These are phyloP conservation scores for Leccinum olivaceopallidum DNA, from an alignment of 768 basidiomycete genomes.

Conservation along the genomic window DNA sequence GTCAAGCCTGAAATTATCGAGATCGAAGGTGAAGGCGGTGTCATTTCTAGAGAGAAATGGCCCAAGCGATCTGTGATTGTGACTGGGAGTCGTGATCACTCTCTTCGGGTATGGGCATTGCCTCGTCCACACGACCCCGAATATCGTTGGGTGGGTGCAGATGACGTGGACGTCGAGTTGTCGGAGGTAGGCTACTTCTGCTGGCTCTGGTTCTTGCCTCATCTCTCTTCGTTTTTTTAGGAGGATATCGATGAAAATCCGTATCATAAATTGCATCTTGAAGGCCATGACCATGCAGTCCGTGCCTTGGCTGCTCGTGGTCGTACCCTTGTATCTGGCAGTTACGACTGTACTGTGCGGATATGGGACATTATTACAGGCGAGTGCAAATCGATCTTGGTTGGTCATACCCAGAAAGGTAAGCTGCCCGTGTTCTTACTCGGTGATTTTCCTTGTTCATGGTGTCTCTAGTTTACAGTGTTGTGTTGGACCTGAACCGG, in stretches of 20 bases:
- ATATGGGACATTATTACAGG: constrained; percentile 94
- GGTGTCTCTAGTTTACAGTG: constrained; percentile 76
- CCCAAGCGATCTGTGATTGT: constrained; percentile 73
- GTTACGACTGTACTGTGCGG: constrained; percentile 93
- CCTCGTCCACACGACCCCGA: constrained; percentile 74
- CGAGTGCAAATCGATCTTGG: constrained; percentile 73
- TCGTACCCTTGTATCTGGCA: constrained; percentile 88
- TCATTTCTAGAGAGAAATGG: constrained; percentile 67
- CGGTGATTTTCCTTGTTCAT: constrained; percentile 7
- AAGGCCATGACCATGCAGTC: constrained; percentile 91
- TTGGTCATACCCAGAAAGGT: constrained; percentile 92
- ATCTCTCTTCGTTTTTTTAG: constrained; percentile 27
- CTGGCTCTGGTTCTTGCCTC: constrained; percentile 1
- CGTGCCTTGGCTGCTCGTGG: constrained; percentile 91
- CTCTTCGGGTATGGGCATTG: constrained; percentile 65
- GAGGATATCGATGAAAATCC: constrained; percentile 82
- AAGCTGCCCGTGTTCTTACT: constrained; percentile 29
- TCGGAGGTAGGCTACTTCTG: constrained; percentile 38
- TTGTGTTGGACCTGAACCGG: constrained; percentile 83
- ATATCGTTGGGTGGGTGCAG: constrained; percentile 64
- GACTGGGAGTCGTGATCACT: constrained; percentile 70
- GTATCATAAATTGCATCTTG: constrained; percentile 80
- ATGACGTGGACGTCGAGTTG: constrained; percentile 61
- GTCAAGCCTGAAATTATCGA: constrained; percentile 91
- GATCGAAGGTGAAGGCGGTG: constrained; percentile 61